Evolutionary conservation across 2,329 filamentous ascomycete species (phyloP), one percentile per base, ranked within the genome.

Genomic region (Bipolaris oryzae): DNA sequence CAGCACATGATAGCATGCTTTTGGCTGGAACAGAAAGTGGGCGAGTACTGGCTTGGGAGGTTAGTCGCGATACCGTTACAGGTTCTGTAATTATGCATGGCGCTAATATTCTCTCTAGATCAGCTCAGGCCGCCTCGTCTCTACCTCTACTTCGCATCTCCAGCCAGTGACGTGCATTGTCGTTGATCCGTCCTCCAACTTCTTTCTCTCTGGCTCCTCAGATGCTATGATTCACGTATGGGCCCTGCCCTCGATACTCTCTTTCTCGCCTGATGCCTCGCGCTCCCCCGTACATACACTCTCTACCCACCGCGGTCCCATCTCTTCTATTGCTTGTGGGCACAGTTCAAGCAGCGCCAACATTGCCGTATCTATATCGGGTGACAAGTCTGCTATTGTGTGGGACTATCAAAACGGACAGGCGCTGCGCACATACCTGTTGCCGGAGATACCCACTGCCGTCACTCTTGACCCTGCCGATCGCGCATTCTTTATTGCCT

Each of bases 151-250:
- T 52, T 87, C 89, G 61, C 91, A 96, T 78, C 85, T 96, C 20
- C 91, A 94, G 75, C 82, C 87, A 18, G 87, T 98, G 25, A 92
- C 90, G 21, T 89, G 87, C 71, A 80, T 98, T 53, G 87, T 85
- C 35, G 82, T 88, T 23, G 85, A 88, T 69, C 84, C 87, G 10
- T 89, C 88, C 39, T 88, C 86, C 44, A 87, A 86, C 67, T 89
- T 92, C 76, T 77, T 95, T 49, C 81, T 95, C 48, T 91, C 90
- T 1, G 91, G 88, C 38, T 94, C 91, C 2, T 85, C 89, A 65
- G 95, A 99, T 79, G 90, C 92, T 49, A 96, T 91, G 74, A 84
- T 97, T 61, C 91, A 96, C 76, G 89, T 98, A 58, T 99, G 95
- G 95, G 91, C 91, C 1, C 77, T 97, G 50, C 82, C 89, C 3